These are phyloP conservation scores for Hypocrella siamensis DNA, from an alignment of 2,329 filamentous ascomycete genomes.

Conservation along the genomic window DNA sequence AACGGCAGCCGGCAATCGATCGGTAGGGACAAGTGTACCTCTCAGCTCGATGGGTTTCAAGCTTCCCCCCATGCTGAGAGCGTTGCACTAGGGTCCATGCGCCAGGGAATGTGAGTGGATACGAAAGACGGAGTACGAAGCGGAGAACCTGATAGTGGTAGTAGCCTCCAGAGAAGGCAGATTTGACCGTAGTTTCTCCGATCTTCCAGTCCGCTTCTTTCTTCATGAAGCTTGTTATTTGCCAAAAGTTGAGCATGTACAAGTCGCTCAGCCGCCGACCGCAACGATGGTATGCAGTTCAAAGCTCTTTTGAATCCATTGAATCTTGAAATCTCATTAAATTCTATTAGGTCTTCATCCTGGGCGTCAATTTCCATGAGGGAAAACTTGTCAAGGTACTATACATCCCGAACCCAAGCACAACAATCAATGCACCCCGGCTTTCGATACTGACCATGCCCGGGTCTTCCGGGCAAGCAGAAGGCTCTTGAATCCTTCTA, in stretches of 20 bases:
- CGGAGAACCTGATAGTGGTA: too few relatives aligned
- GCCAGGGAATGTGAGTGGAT: neutral
- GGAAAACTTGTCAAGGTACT: constrained; percentile 65
- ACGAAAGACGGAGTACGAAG: too few relatives aligned
- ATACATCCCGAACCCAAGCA: neutral
- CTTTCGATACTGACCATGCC: neutral
- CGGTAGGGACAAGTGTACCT: constrained; percentile 8
- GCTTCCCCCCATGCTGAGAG: constrained; percentile 8
- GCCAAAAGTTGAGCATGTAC: too few relatives aligned
- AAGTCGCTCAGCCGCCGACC: too few relatives aligned
- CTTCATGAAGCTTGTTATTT: too few relatives aligned
- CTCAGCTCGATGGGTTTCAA: constrained; percentile 5
- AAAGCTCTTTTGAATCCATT: too few relatives aligned
- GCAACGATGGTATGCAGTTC: constrained; percentile 2
- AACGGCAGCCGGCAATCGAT: neutral
- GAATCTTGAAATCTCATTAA: too few relatives aligned
- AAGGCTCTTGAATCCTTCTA: constrained; percentile 75
- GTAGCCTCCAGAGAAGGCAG: too few relatives aligned
- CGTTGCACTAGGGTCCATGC: constrained; percentile 1
- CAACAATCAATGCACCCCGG: neutral
- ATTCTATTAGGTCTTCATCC: constrained; percentile 55
- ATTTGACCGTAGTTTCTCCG: too few relatives aligned
- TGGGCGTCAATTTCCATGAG: constrained; percentile 77
- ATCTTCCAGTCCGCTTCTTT: too few relatives aligned
- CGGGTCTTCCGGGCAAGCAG: constrained; percentile 17